phyloP scores from a whole-genome alignment of 768 basidiomycete species.

The Vararia minispora region DNA sequence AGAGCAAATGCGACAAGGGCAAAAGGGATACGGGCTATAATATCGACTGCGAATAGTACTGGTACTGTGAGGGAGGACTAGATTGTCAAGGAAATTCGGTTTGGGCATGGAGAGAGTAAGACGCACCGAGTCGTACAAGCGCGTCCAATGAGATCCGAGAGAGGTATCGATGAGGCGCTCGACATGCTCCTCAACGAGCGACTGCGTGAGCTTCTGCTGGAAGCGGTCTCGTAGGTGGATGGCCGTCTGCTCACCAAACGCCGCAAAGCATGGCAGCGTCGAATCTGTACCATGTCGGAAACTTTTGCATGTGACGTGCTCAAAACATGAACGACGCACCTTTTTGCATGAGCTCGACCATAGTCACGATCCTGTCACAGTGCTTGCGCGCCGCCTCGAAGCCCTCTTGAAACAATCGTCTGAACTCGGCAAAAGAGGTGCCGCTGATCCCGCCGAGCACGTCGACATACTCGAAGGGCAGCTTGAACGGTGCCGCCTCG shows the following conservation, averaged over 20 bases:
- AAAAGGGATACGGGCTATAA: constrained; percentile 20
- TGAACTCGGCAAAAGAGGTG: constrained; percentile 74
- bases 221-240: constrained; percentile 85
- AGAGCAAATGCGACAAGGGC: background rate
- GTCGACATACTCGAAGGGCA: constrained; percentile 91
- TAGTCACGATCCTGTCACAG: constrained; percentile 87
- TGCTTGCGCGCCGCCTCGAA: constrained; percentile 94
- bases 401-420: constrained; percentile 78
- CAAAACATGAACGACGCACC: constrained; percentile 32
- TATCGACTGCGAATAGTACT: constrained; percentile 91
- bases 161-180: constrained; percentile 85
- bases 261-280: constrained; percentile 79
- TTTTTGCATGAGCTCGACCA: constrained; percentile 98
- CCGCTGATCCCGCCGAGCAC: constrained; percentile 82
- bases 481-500: constrained; percentile 98
- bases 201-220: constrained; percentile 81
- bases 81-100: background rate
- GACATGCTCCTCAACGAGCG: constrained; percentile 77
- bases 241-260: constrained; percentile 87
- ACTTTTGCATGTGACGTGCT: constrained; percentile 5
- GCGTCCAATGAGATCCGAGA: constrained; percentile 87
- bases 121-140: constrained; percentile 88
- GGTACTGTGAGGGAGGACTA: constrained; percentile 43
- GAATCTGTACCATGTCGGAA: constrained; percentile 45
- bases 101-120: background rate